Base-by-base conservation (phyloP, 345 rosid species). In the Physaria fendleri region DNA sequence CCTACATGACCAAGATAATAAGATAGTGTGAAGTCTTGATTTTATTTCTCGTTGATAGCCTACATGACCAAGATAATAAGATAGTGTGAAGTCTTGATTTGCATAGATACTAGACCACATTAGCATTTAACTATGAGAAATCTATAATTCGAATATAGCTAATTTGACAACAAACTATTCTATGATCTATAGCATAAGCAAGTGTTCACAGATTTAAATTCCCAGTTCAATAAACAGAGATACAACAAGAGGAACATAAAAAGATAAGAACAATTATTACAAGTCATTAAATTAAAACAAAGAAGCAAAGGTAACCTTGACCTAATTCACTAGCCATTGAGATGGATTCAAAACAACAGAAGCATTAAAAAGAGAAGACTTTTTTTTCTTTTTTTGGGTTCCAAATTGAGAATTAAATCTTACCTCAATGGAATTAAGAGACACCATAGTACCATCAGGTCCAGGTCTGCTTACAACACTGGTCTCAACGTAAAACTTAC, bases 391-490 rank as follows among this genome's bases (percentile, higher is more conserved):
- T n/a, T n/a, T n/a, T n/a, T n/a, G n/a, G 8, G 38, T 1, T 49
- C 0, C 10, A 46, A 50, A 48, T 6, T 5, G n/a, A 2, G 8
- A 5, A 27, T 3, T 1, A 40, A 33, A 2, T 44, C n/a, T n/a
- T 70, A 70, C 74, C 74, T 70, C 55, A 22, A 49, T 15, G 43
- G 73, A 54, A 2, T 47, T 35, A 46, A 61, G 54, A 62, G 68
- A 61, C 13, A 45, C 4, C 73, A 69, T 61, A 39, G 73, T 15
- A 52, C 73, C 73, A 69, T 61, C 58, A 28, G 35, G 50, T 5
- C 30, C 38, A 21, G 62, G 73, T 69, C 73, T 35, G 57, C 38
- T 62, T 4, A 69, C 42, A n/a, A n/a, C n/a, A n/a, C n/a, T n/a
- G n/a, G n/a, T n/a, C n/a, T n/a, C n/a, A n/a, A n/a, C n/a, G n/a